Conservation (phyloP, 2,329 filamentous ascomycete species). For the Chrysosporium keratinophilum region DNA sequence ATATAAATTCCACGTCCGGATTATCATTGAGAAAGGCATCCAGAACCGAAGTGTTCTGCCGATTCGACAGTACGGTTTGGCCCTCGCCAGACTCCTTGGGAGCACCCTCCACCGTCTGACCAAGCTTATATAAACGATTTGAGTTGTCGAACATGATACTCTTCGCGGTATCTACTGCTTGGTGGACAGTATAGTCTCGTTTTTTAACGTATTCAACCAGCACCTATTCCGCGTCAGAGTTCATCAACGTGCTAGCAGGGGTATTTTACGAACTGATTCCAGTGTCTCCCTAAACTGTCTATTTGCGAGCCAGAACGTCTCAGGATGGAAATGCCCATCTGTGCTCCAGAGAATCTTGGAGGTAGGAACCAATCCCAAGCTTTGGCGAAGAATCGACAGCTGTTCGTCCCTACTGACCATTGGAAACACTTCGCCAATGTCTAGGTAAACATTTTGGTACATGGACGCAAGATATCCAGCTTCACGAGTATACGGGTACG, state of each 20-base stretch:
- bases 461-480: constrained; percentile 66
- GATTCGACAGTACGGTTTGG: too few relatives aligned
- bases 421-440: constrained; percentile 74
- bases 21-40: constrained; percentile 20
- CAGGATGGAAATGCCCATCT: constrained; percentile 68
- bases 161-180: constrained; percentile 55
- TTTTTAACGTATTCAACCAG: constrained; percentile 57
- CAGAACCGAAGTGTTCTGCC: neutral
- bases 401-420: constrained; percentile 68
- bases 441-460: constrained; percentile 70
- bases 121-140: constrained; percentile 61
- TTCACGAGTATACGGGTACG: constrained; percentile 71
- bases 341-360: constrained; percentile 72
- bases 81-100: constrained; percentile 1
- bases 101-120: constrained; percentile 26
- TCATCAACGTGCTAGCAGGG: neutral
- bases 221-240: constrained; percentile 39
- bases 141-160: constrained; percentile 68
- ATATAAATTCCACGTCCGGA: constrained; percentile 52
- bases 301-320: constrained; percentile 64
- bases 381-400: constrained; percentile 57
- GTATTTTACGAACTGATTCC: constrained; percentile 44
- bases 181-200: constrained; percentile 48
- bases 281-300: constrained; percentile 62
- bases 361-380: constrained; percentile 63